These are phyloP conservation scores for Fonsecaea pedrosoi DNA, from an alignment of 2,329 filamentous ascomycete genomes.

Conservation along the genomic window DNA sequence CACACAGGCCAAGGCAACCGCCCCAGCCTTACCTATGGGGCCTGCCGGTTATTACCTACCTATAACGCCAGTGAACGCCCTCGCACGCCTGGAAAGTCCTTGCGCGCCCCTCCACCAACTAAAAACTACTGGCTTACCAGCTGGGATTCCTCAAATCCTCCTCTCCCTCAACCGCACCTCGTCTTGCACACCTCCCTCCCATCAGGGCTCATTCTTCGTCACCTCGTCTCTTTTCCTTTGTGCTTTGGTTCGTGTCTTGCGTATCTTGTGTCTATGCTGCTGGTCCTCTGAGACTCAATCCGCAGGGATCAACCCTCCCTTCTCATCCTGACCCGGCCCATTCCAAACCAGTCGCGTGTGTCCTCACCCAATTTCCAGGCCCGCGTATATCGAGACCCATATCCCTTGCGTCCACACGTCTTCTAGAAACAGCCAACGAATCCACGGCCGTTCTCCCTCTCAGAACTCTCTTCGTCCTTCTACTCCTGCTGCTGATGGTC, in stretches of 20 bases:
- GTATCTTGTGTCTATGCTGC: slow-evolving; percentile 18
- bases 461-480: slow-evolving; percentile 41
- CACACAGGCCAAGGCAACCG: slow-evolving; percentile 6
- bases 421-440: slow-evolving; percentile 40
- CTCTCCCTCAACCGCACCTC: slow-evolving; percentile 10
- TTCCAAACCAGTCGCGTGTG: slow-evolving; percentile 28
- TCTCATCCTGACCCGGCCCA: slow-evolving; percentile 18
- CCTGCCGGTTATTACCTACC: slow-evolving; percentile 8
- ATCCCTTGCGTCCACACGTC: slow-evolving; percentile 42
- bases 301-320: slow-evolving; percentile 5
- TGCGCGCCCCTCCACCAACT: slow-evolving; percentile 7
- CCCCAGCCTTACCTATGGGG: slow-evolving; percentile 16
- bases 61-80: slow-evolving; percentile 14
- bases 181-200: slow-evolving; percentile 12
- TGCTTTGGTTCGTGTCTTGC: slow-evolving; percentile 21
- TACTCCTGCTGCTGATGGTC: slow-evolving; percentile 50
- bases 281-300: slow-evolving; percentile 15
- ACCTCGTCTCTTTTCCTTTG: slow-evolving; percentile 14
- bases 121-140: slow-evolving; percentile 11
- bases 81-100: slow-evolving; percentile 10
- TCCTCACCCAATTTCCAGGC: slow-evolving; percentile 24
- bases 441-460: slow-evolving; percentile 36
- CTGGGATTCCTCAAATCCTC: slow-evolving; percentile 27
- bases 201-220: slow-evolving; percentile 14
- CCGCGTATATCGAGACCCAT: slow-evolving; percentile 34